Conservation (phyloP, 2,329 filamentous ascomycete genomes). For the Teratosphaeria destructans region DNA sequence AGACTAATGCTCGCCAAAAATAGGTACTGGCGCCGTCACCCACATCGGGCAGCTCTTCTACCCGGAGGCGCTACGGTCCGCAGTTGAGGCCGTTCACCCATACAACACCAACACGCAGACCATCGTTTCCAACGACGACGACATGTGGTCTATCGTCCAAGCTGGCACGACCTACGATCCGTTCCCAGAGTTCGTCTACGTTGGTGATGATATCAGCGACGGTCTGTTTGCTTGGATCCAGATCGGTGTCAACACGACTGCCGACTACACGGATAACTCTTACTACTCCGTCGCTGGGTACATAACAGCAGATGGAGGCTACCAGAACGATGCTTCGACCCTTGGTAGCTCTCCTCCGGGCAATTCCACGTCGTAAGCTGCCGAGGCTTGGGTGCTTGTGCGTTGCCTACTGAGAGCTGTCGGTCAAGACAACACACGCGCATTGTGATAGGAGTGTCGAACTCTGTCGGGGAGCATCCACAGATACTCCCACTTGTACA, state of each 20-base stretch:
- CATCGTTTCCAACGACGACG: slow-evolving; percentile 44
- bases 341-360: not conserved
- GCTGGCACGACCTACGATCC: slow-evolving; percentile 40
- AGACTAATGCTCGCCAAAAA: not conserved
- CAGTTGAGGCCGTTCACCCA: slow-evolving; percentile 39
- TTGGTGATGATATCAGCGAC: slow-evolving; percentile 43
- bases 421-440: not conserved
- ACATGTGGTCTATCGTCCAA: slow-evolving; percentile 37
- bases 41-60: slow-evolving; percentile 58
- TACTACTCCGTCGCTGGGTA: not conserved
- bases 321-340: not conserved
- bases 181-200: slow-evolving; percentile 46
- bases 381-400: not conserved
- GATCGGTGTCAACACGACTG: slow-evolving; percentile 37
- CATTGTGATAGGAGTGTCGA: not conserved
- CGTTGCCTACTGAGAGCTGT: not conserved
- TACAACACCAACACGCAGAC: slow-evolving; percentile 33
- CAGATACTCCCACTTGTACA: not conserved
- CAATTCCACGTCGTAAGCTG: not conserved
- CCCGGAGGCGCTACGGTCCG: slow-evolving; percentile 46
- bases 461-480: not conserved
- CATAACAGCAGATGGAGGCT: not conserved
- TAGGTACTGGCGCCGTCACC: slow-evolving; percentile 17
- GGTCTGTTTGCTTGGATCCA: slow-evolving; percentile 47
- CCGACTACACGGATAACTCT: slow-evolving; percentile 10